These are phyloP conservation scores for Tricholoma saponaceum DNA, from an alignment of 768 basidiomycete genomes.

Conservation along the genomic window DNA sequence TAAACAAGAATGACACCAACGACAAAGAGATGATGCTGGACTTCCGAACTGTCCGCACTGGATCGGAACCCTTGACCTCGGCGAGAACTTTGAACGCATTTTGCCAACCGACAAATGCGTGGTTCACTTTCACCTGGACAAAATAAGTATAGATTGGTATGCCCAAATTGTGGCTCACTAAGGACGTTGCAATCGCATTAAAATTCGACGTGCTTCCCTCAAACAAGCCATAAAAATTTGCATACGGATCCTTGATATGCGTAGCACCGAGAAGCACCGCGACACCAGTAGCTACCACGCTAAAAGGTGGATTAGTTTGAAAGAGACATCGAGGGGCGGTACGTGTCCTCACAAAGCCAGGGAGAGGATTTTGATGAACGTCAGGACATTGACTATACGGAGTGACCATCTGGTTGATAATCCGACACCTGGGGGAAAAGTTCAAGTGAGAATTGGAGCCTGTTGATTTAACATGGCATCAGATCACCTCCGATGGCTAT, in stretches of 20 bases:
- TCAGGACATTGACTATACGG: constrained; percentile 27
- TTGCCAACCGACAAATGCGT: constrained; percentile 28
- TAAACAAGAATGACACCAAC: constrained; percentile 37
- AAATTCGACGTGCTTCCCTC: constrained; percentile 41
- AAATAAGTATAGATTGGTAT: constrained; percentile 3
- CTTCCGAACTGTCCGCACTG: constrained; percentile 41
- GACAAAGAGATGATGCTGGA: constrained; percentile 39
- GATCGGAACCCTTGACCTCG: constrained; percentile 35
- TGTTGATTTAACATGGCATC: background rate
- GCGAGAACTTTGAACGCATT: constrained; percentile 43
- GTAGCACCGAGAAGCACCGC: constrained; percentile 56
- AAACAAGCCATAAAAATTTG: constrained; percentile 55
- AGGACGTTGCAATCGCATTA: constrained; percentile 37
- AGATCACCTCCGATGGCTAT: constrained; percentile 19
- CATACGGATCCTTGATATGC: constrained; percentile 46
- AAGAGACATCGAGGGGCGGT: background rate
- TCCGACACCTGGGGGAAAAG: constrained; percentile 21
- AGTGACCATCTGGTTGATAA: constrained; percentile 34
- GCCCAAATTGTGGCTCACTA: constrained; percentile 15
- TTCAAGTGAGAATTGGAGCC: background rate
- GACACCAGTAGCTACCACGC: constrained; percentile 50
- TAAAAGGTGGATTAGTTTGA: constrained; percentile 4
- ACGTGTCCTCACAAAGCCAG: constrained; percentile 23
- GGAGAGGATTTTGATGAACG: constrained; percentile 25
- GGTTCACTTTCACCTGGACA: constrained; percentile 29